phyloP scores from a whole-genome alignment of 768 basidiomycete genomes.

The Termitomyces sp. region DNA sequence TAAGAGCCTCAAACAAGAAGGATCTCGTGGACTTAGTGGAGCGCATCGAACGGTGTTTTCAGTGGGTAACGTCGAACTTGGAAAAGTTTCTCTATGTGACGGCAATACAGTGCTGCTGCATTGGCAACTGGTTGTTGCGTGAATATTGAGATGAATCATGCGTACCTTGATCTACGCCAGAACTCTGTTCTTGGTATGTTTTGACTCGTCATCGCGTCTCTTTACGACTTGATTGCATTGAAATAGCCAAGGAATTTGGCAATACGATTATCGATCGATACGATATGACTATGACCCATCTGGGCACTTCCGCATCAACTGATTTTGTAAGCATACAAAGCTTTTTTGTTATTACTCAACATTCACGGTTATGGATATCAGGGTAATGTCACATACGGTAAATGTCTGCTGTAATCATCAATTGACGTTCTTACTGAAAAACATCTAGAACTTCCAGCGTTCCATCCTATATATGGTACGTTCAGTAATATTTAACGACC shows the following conservation, averaged over 20 bases:
- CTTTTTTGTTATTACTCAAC: conserved; percentile 1
- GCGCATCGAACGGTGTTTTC: conserved; percentile 66
- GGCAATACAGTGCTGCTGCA: conserved; percentile 53
- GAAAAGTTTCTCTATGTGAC: conserved; percentile 5
- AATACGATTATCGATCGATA: conserved; percentile 42
- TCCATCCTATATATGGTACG: conserved; percentile 64
- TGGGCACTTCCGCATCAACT: conserved; percentile 56
- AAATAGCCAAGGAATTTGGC: conserved; percentile 49
- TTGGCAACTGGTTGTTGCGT: conserved; percentile 57
- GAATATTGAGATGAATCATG: conserved; percentile 33
- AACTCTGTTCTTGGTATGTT: conserved; percentile 50
- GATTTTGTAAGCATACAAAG: conserved; percentile 59
- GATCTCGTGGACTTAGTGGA: conserved; percentile 52
- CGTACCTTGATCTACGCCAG: conserved; percentile 58
- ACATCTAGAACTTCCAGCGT: conserved; percentile 50
- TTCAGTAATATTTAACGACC: not conserved
- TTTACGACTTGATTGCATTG: not conserved
- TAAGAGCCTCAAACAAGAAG: conserved; percentile 60
- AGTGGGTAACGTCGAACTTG: conserved; percentile 39
- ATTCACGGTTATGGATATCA: conserved; percentile 21
- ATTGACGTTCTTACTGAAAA: conserved; percentile 10
- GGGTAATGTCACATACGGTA: conserved; percentile 76
- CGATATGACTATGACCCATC: conserved; percentile 30
- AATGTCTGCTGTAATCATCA: conserved; percentile 6
- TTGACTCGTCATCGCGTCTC: not conserved